Base-by-base conservation (phyloP, 2,329 filamentous ascomycete species). In the Xylariales sp. region DNA sequence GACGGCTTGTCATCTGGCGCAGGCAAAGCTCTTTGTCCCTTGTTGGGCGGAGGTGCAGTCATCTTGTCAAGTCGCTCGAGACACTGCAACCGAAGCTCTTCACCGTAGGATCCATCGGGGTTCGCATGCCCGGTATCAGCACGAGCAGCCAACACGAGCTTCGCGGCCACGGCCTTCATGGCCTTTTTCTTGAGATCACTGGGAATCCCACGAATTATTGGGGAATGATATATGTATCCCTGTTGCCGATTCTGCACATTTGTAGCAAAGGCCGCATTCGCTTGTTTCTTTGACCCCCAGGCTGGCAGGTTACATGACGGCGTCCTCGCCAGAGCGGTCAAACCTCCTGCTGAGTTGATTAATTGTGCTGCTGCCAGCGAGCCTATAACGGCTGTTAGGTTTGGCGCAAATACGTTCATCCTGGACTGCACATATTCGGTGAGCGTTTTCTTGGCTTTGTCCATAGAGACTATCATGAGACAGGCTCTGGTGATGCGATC, bases 371-470 rank as follows among this genome's bases (percentile, higher is more conserved):
- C 91, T 3, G 91, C 96, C 14, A 95, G 74, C 1, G 91, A 93
- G 14, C 93, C 93, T 41, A 98, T 86, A 14, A 98, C 76, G 2
- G 81, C 83, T 1, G 93, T 95, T 38, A 97, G 66, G 53, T 98
- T 98, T 0, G 93, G 93, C 5, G 93, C 93, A 57, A 97, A 97
- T 23, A 95, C 74, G 49, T 85, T 93, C 88, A 98, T 97, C 44
- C 93, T 86, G 24, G 91, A 96, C 63, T 96, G 88, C 13, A 98
- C 93, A 55, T 95, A 98, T 57, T 93, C 85, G 2, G 88, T 95
- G 38, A 98, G 74, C 1, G 82, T 85, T 44, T 78, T 83, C 63
- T 96, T 96, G 19, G 91, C 89, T 48, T 76, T 81, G 59, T 97
- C 88, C 8, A 98, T 79, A 25, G 82, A 76, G n/a, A 97, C 72